These are phyloP conservation scores for Aspergillus eucalypticola DNA, from an alignment of 2,329 filamentous ascomycete genomes.

Conservation along the genomic window DNA sequence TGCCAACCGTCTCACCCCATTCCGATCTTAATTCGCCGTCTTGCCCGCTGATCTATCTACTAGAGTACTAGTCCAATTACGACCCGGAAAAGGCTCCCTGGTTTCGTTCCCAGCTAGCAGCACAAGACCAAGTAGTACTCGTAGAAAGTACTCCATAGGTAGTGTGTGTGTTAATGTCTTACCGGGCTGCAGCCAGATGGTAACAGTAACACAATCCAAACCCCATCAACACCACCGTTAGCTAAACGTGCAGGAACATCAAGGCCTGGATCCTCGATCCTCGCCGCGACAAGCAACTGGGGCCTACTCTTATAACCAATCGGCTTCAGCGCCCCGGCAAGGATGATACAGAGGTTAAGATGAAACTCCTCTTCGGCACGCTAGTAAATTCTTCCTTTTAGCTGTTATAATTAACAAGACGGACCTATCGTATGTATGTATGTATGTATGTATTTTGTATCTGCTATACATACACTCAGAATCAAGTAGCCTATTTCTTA, in stretches of 20 bases:
- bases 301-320: neutral
- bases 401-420: neutral
- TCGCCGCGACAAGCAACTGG: neutral
- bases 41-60: neutral
- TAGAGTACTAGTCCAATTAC: neutral
- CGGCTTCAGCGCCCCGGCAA: neutral
- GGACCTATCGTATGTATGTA: no score
- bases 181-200: neutral
- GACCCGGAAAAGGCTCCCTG: neutral
- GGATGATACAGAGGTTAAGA: neutral
- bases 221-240: neutral
- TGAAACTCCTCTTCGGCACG: neutral
- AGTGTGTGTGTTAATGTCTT: neutral
- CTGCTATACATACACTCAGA: no score
- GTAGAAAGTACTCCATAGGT: no score
- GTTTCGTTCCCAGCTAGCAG: neutral
- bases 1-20: neutral
- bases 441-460: no score
- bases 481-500: neutral
- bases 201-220: neutral
- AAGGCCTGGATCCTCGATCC: neutral
- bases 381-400: neutral
- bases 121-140: neutral
- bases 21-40: neutral
- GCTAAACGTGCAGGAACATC: constrained; percentile 3